Percentiles rank a stretch among this genome's conserved stretches.
phyloP scores from a whole-genome alignment of 768 basidiomycete genomes.

The Vishniacozyma victoriae region DNA sequence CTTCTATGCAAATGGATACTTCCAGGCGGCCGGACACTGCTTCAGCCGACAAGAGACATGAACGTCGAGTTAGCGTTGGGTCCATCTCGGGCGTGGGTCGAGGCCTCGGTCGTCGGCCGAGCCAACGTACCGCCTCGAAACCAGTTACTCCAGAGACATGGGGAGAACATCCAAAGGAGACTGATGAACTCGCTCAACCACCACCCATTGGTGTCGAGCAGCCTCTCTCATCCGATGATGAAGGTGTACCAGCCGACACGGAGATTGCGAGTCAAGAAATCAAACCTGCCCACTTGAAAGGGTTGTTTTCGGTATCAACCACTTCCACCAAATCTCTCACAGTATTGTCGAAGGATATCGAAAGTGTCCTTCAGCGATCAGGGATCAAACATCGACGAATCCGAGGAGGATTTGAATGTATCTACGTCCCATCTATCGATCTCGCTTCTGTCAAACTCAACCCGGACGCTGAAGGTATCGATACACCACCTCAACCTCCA shows the following conservation, averaged over 20 bases:
- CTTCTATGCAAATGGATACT: conserved; percentile 50
- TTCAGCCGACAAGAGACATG: conserved; percentile 32
- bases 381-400: conserved; percentile 90
- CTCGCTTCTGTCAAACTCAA: conserved; percentile 58
- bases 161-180: not conserved
- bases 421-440: conserved; percentile 90
- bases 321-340: conserved; percentile 83
- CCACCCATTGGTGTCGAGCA: too few species aligned
- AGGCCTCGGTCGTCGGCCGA: not conserved
- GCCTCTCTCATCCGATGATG: conserved; percentile 8
- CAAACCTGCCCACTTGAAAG: conserved; percentile 93
- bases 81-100: conserved; percentile 28
- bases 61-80: conserved; percentile 39
- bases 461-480: conserved; percentile 18
- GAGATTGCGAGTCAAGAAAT: conserved; percentile 54
- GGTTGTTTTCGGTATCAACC: conserved; percentile 94
- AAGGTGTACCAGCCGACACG: not conserved
- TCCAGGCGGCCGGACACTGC: conserved; percentile 17
- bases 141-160: not conserved
- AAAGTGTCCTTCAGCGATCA: conserved; percentile 82
- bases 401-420: conserved; percentile 89
- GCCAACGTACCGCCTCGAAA: conserved; percentile 4
- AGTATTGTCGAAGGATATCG: conserved; percentile 75
- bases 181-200: not conserved
- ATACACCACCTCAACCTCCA: not conserved